Percentiles rank a stretch among this genome's conserved stretches.
Evolutionary conservation across 805 yeast species (phyloP).

Genomic region (Saturnispora zaruensis): DNA sequence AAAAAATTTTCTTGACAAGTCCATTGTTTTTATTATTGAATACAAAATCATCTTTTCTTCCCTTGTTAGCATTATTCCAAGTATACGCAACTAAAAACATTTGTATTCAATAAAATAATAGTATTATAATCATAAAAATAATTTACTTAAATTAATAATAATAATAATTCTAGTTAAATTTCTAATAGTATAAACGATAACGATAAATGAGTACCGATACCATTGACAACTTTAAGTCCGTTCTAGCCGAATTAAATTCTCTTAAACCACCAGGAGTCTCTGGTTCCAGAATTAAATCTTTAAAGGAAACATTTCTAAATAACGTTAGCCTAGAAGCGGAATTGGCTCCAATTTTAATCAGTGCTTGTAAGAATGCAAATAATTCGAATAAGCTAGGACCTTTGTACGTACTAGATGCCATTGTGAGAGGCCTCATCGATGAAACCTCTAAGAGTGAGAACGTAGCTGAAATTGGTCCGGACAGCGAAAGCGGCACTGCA

Average conservation of each 20-base stretch:
- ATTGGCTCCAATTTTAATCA: constrained; percentile 48
- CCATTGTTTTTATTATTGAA: neutral
- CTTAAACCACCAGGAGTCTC: constrained; percentile 88
- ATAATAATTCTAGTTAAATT: neutral
- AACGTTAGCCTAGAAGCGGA: constrained; percentile 45
- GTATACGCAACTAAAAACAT: neutral
- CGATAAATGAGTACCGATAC: neutral
- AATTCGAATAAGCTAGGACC: constrained; percentile 83
- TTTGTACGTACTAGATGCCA: constrained; percentile 84
- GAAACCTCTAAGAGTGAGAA: neutral
- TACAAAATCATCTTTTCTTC: neutral
- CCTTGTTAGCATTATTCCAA: neutral
- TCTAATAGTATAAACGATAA: neutral
- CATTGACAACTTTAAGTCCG: constrained; percentile 34
- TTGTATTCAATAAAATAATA: neutral
- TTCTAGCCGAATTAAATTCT: constrained; percentile 41
- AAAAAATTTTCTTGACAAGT: neutral
- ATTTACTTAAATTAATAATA: neutral
- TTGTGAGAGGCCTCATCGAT: constrained; percentile 77
- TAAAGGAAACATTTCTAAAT: constrained; percentile 69
- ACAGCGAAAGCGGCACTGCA: constrained; percentile 47
- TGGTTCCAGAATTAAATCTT: constrained; percentile 84
- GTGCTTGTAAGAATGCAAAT: constrained; percentile 65
- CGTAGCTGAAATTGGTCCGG: neutral
- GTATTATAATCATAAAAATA: neutral